A percentile compares a stretch with the other conserved stretches of the same genome.
Conservation (phyloP, 805 yeast genomes). For the Kluyveromyces starmeri region DNA sequence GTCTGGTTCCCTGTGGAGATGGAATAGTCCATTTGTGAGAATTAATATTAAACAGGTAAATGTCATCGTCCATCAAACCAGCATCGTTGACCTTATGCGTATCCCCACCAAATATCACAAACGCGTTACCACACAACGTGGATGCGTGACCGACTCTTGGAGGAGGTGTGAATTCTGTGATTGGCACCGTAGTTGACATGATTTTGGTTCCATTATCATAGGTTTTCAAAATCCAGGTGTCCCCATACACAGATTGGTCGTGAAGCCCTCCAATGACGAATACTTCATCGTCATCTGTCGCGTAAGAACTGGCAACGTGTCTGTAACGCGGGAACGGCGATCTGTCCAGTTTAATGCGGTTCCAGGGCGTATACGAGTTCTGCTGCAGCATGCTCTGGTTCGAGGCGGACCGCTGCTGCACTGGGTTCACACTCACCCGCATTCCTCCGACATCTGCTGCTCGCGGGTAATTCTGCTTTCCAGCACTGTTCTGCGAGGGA, state of each 20-base stretch:
- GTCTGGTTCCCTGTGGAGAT: conserved; percentile 63
- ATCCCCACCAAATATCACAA: conserved; percentile 93
- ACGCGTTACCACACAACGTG: conserved; percentile 88
- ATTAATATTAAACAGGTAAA: conserved; percentile 77
- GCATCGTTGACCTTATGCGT: conserved; percentile 71
- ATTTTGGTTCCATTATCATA: conserved; percentile 31
- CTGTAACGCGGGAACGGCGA: conserved; percentile 95
- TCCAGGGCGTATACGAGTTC: conserved; percentile 50
- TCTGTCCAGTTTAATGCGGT: conserved; percentile 47
- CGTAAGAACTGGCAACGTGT: conserved; percentile 72
- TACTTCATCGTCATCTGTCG: conserved; percentile 73
- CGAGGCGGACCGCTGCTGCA: conserved; percentile 25
- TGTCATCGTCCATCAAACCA: conserved; percentile 78
- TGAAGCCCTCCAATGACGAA: conserved; percentile 93
- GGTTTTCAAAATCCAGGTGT: conserved; percentile 75
- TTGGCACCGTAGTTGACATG: conserved; percentile 48
- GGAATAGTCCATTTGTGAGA: conserved; percentile 76
- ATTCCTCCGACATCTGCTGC: not conserved
- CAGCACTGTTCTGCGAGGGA: too few species aligned
- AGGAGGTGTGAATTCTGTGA: conserved; percentile 75
- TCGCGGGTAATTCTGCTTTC: conserved; percentile 9
- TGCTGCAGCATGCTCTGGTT: conserved; percentile 21
- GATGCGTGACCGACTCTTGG: conserved; percentile 96
- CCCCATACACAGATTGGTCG: conserved; percentile 88
- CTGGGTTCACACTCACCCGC: conserved; percentile 10